Evolutionary conservation across 2,329 filamentous ascomycete species (phyloP), one percentile per base, ranked within the genome.

Genomic region (Colletotrichum costaricense): DNA sequence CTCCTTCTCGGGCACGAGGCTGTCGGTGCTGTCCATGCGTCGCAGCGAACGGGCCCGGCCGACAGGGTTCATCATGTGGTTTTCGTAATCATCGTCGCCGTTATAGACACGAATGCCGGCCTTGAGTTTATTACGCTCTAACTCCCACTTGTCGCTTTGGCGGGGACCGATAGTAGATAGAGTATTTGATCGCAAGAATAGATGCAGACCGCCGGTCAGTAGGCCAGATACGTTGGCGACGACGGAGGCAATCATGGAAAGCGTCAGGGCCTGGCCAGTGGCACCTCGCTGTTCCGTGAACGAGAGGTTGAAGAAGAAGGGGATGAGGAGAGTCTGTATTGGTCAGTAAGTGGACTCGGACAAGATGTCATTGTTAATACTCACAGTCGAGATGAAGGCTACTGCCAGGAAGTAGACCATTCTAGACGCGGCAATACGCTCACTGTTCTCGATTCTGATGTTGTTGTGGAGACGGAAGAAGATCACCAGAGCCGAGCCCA

Each of bases 361-460:
- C 11, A 42, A 58, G n/a, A 22, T 11, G 19, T 22, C 8, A 14
- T 38, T 8, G 16, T 7, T 6, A 9, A 30, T 52, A 83, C 88
- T 82, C 77, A 93, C 91, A 79, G 87, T 90, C 67, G 87, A 90
- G 62, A 89, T 80, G 67, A 90, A 82, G 19, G 86, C 89, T 65
- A 92, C 79, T 2, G 87, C 80, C 75, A 93, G 83, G 78, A 92
- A 93, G 79, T 92, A 94, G 12, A 93, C 89, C 90, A 93, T 93
- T 73, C 90, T 86, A 7, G 92, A 93, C 4, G 92, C 92, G 42
- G 89, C 86, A 70, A 91, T 87, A 59, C 92, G 85, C 79, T 93
- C 90, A 19, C 87, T 85, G 24, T 87, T 83, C 52, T 91, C 89
- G 63, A 93, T 86, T 19, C 85, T 84, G 16, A 86, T 82, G 72